Base-by-base conservation (phyloP, 768 basidiomycete species). In the Erythrobasidium yunnanense region DNA sequence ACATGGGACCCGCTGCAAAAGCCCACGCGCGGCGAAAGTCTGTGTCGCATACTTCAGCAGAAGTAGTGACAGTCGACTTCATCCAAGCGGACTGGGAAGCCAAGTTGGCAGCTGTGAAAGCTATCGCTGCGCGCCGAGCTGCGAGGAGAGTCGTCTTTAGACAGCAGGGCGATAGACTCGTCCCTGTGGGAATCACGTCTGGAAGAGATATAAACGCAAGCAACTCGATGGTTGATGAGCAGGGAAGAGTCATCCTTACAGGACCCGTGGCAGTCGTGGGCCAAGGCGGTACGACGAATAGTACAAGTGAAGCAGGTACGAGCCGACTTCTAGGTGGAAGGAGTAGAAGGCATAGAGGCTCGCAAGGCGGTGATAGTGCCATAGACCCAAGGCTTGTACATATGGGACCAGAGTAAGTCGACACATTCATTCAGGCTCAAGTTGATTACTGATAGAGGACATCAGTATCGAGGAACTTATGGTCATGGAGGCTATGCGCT, bases 401-500 rank as follows among this genome's bases (percentile, higher is more conserved):
- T 35, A 18, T 51, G 7, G 55, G 29, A 7, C 55, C 62, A 55
- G 68, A 69, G 25, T 68, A 69, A 65, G 56, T 46, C 8, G 15
- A 33, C n/a, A n/a, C n/a, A n/a, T n/a, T n/a, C n/a, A n/a, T n/a
- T n/a, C n/a, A n/a, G n/a, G n/a, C n/a, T n/a, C n/a, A n/a, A n/a
- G n/a, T n/a, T n/a, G n/a, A n/a, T n/a, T n/a, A n/a, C n/a, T n/a
- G n/a, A n/a, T n/a, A n/a, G n/a, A n/a, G 17, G 25, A 8, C 5
- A n/a, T 7, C 22, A 62, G 58, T 25, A 47, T 75, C 34, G 73
- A 74, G 22, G 69, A 99, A 90, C 78, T 99, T 47, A 96, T 97
- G 93, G 80, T 99, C 60, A 92, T 92, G 88, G 95, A 97, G 78
- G 95, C 95, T 3, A 97, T 99, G 91, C 84, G 93, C 60, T 78